Percentiles rank a stretch among this genome's conserved stretches.
Evolutionary conservation across 2,329 filamentous ascomycete genomes (phyloP).

Genomic region (Rhynchosporium secalis): DNA sequence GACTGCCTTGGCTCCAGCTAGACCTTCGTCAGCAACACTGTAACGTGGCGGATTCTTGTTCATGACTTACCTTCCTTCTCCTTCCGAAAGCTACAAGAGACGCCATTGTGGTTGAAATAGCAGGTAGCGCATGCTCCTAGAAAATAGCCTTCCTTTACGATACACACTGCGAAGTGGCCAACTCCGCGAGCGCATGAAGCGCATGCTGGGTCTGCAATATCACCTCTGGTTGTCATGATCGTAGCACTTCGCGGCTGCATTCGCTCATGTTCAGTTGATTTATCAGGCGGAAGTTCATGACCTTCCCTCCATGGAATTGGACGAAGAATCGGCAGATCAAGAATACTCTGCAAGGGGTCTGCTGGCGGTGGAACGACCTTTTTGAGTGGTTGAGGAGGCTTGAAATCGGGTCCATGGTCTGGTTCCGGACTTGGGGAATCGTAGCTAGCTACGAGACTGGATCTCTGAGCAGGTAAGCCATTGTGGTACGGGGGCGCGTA

Average conservation of each 20-base stretch:
- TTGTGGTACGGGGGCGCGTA: constrained; percentile 5
- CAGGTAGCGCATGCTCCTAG: constrained; percentile 34
- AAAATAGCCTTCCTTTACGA: constrained; percentile 30
- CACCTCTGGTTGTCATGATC: constrained; percentile 28
- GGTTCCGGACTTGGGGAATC: constrained; percentile 10
- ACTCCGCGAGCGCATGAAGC: constrained; percentile 25
- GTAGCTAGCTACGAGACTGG: neutral
- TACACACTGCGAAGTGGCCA: constrained; percentile 29
- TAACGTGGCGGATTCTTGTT: neutral
- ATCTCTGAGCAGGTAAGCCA: neutral
- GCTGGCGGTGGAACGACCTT: neutral
- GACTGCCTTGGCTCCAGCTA: neutral
- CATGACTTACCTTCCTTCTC: constrained; percentile 18
- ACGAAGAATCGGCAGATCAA: constrained; percentile 29
- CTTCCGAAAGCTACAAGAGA: constrained; percentile 28
- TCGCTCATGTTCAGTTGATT: constrained; percentile 25
- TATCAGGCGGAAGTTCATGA: constrained; percentile 27
- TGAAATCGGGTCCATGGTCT: neutral
- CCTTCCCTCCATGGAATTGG: constrained; percentile 31
- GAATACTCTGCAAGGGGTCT: constrained; percentile 24
- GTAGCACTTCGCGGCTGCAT: constrained; percentile 31
- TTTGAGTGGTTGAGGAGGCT: neutral
- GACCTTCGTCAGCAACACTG: neutral
- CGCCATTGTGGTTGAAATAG: constrained; percentile 31
- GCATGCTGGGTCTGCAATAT: constrained; percentile 28